Base-by-base conservation (phyloP, 768 basidiomycete species). In the Kondoa malvinella region DNA sequence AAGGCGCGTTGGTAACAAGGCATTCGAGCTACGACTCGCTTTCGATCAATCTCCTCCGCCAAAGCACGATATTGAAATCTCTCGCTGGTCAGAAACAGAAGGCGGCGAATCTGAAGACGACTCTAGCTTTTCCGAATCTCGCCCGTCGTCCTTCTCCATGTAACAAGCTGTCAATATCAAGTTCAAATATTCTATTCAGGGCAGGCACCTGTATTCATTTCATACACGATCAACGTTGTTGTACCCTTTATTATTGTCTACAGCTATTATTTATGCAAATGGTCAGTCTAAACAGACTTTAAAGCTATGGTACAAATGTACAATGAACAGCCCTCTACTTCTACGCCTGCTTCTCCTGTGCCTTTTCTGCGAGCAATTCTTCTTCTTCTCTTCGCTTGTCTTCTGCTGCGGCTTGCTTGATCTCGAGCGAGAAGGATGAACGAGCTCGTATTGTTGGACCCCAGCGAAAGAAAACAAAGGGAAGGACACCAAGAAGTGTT, bases 391-490 rank as follows among this genome's bases (percentile, higher is more conserved):
- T 60, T 14, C 29, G 58, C 26, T 30, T 30, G n/a, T 60, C 61
- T 63, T 63, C 29, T 8, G 16, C 61, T 3, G 61, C 61, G 32
- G 61, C 61, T 63, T 27, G 29, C 33, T 63, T 63, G 30, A 63
- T 63, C 12, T 31, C 29, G 16, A 63, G 31, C n/a, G 29, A 31
- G 40, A 66, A 69, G 1, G 57, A 31, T 30, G 65, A 68, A 15
- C 69, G 30, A 27, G 60, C 69, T 34, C 69, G 34, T 26, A 70
- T 70, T 16, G 29, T 50, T 3, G 66, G 69, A 14, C 69, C 69
- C 26, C 34, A 70, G 15, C 34, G 29, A 32, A 56, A 63, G 50
- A 70, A 70, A 16, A 64, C 56, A 32, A 67, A 70, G 4, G 69
- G 69, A 15, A 70, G 21, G n/a, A 67, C 31, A 8, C 60, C 66